phyloP scores from a whole-genome alignment of 768 basidiomycete species.

The Pholiota microspora region DNA sequence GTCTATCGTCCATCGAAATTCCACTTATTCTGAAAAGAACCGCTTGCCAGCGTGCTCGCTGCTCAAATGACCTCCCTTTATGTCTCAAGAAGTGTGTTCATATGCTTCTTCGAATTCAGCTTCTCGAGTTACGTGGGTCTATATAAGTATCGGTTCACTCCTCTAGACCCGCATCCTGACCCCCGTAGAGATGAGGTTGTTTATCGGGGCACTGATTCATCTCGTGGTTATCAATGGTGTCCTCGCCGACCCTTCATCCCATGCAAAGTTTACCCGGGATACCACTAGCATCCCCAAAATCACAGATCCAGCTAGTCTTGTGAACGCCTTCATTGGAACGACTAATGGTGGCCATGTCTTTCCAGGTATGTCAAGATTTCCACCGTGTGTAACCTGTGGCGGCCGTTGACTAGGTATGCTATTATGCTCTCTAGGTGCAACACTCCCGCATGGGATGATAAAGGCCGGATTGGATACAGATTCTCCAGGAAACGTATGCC shows the following conservation, averaged over 20 bases:
- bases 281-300: slow-evolving; percentile 20
- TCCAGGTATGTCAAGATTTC: slow-evolving; percentile 40
- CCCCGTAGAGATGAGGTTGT: slow-evolving; percentile 1
- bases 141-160: background rate
- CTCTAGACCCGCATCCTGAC: background rate
- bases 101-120: background rate
- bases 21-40: slow-evolving; percentile 9
- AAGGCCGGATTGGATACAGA: slow-evolving; percentile 70
- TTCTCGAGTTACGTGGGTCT: background rate
- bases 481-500: slow-evolving; percentile 54
- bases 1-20: background rate
- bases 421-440: slow-evolving; percentile 41
- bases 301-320: slow-evolving; percentile 41
- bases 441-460: slow-evolving; percentile 67
- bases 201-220: background rate
- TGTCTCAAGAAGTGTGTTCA: background rate
- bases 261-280: slow-evolving; percentile 2
- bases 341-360: slow-evolving; percentile 66
- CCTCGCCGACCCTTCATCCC: slow-evolving; percentile 3
- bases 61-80: slow-evolving; percentile 4
- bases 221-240: background rate
- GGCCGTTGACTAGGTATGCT: background rate
- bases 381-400: no score
- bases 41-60: slow-evolving; percentile 2
- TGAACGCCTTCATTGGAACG: slow-evolving; percentile 64